phyloP scores from a whole-genome alignment of 2,329 filamentous ascomycete genomes.

The Penicillium sp. region DNA sequence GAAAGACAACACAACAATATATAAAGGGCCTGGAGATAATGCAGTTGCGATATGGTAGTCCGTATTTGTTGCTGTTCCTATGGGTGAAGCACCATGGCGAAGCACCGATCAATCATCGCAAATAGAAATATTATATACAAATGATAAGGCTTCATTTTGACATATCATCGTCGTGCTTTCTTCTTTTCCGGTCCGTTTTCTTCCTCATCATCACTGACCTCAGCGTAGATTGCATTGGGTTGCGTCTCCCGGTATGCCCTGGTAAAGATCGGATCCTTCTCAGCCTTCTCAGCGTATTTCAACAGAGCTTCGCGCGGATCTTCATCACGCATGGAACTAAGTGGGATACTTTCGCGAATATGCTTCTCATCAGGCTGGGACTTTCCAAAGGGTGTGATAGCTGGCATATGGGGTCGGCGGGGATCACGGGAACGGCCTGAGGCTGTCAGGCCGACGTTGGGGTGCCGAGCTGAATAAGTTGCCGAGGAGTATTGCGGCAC shows the following conservation, averaged over 20 bases:
- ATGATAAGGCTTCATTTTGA: neutral
- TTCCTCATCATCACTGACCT: constrained; percentile 82
- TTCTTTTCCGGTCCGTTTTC: constrained; percentile 46
- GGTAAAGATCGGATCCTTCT: constrained; percentile 92
- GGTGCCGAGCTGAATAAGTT: constrained; percentile 60
- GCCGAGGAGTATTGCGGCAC: constrained; percentile 79
- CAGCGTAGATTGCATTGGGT: constrained; percentile 86
- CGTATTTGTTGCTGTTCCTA: neutral
- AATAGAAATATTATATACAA: constrained; percentile 1
- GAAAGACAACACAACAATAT: neutral
- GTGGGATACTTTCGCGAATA: constrained; percentile 82
- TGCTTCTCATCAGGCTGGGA: constrained; percentile 86
- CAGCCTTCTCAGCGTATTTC: constrained; percentile 90
- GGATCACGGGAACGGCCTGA: constrained; percentile 78
- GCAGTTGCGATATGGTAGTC: too few relatives aligned
- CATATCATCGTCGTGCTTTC: constrained; percentile 34
- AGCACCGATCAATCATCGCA: neutral
- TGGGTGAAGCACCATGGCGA: neutral
- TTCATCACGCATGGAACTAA: constrained; percentile 92
- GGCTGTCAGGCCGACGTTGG: constrained; percentile 72
- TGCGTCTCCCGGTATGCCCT: constrained; percentile 91
- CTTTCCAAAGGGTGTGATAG: constrained; percentile 86
- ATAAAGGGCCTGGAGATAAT: neutral
- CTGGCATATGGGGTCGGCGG: constrained; percentile 78
- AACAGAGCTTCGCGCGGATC: constrained; percentile 91